phyloP scores from a whole-genome alignment of 164 flowering plant species.

The Buxus sempervirens region DNA sequence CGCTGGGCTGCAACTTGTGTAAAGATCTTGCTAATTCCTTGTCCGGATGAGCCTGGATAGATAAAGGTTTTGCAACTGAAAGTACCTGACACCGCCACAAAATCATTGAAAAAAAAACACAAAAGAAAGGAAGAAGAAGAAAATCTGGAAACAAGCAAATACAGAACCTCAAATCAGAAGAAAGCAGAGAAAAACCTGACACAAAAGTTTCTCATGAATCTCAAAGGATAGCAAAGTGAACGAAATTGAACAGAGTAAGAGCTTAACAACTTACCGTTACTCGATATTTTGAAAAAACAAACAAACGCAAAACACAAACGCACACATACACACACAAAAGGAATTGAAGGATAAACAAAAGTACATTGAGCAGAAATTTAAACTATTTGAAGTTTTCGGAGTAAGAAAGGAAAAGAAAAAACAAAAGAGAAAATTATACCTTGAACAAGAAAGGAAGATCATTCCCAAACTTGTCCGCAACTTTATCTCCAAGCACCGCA shows the following conservation, averaged over 20 bases:
- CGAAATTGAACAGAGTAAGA: background rate
- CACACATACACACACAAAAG: too few relatives aligned
- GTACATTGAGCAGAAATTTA: too few relatives aligned
- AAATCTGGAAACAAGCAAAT: background rate
- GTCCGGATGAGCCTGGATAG: constrained; percentile 97
- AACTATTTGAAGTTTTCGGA: too few relatives aligned
- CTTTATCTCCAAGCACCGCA: constrained; percentile 59
- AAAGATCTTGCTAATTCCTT: constrained; percentile 62
- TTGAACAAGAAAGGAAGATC: constrained; percentile 91
- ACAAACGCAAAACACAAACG: too few relatives aligned
- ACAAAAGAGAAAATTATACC: constrained; percentile 39
- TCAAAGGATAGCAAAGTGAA: background rate
- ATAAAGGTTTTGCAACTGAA: constrained; percentile 83
- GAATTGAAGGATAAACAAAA: background rate
- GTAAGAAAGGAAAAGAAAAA: too few relatives aligned
- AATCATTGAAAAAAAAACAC: background rate
- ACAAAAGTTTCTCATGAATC: background rate
- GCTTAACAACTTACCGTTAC: background rate
- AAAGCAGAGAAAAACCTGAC: background rate
- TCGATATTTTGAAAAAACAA: background rate
- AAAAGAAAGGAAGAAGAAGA: background rate
- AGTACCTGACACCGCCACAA: constrained; percentile 54
- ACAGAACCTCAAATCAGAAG: constrained; percentile 4
- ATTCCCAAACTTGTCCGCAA: constrained; percentile 59
- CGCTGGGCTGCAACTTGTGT: constrained; percentile 51